Evolutionary conservation across 176 grass and related monocot genomes (phyloP), one percentile per base, ranked within the genome.

Genomic region (Oryza meridionalis): DNA sequence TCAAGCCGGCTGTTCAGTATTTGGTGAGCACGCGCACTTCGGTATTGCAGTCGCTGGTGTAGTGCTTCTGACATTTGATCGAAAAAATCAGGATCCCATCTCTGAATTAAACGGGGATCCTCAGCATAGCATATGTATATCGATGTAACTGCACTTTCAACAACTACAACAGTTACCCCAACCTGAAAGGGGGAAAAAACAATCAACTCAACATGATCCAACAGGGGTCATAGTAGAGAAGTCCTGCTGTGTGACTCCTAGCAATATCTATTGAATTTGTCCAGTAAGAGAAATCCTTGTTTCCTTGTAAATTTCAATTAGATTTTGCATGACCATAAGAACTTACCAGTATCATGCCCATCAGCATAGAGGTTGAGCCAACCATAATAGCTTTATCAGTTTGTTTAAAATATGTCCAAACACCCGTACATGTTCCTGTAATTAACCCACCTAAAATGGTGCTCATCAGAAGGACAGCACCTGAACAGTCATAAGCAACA

Each of bases 321-420:
- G 38, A 75, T 50, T 24, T 33, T 51, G 16, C 46, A 42, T 7
- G 29, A 50, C 49, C 45, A 51, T 76, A 49, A n/a, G 6, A 32
- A 87, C 93, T 90, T 81, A 98, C 96, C 91, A 98, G 79, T 88
- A 98, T 95, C 96, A 98, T 98, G 55, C 96, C 96, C 77, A 98
- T 94, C 74, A 98, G 83, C 85, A 92, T 87, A 70, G 91, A 88
- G 42, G 96, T 98, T 32, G 91, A 93, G 53, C 96, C 87, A 84
- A 98, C 91, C 93, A 98, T 95, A 73, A 95, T 84, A 33, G 90
- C 83, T 83, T 98, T 94, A 77, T 94, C 93, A 67, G 89, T 90
- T 82, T 88, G 90, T 85, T 93, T 98, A 73, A 89, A 92, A 81
- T 94, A 98, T 17, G 90, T 73, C 96, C 96, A 98, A 87, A 98